A percentile compares a stretch with the other conserved stretches of the same genome.
phyloP scores from a whole-genome alignment of 2,329 filamentous ascomycete species.

The Parafenestella ontariensis region DNA sequence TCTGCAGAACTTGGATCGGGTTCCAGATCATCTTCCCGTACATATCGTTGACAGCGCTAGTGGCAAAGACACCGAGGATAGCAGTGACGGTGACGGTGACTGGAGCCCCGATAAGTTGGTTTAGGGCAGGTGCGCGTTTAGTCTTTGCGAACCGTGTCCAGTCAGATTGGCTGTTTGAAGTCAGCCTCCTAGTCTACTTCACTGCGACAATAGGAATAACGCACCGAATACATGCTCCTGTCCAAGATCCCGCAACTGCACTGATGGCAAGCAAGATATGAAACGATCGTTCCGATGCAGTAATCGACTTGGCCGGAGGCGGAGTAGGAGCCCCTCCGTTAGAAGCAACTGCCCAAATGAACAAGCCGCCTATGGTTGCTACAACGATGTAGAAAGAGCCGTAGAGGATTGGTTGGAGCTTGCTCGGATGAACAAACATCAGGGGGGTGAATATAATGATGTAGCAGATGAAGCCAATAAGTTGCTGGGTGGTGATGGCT shows the following conservation, averaged over 20 bases:
- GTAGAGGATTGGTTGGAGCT: slow-evolving; percentile 20
- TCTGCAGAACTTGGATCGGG: slow-evolving; percentile 28
- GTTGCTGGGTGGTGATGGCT: slow-evolving; percentile 13
- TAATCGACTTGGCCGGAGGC: too few relatives aligned
- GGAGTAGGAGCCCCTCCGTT: too few relatives aligned
- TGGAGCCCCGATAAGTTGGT: slow-evolving; percentile 8
- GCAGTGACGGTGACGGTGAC: slow-evolving; percentile 20
- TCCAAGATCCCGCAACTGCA: too few relatives aligned
- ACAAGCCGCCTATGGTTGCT: slow-evolving; percentile 14
- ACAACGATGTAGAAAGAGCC: slow-evolving; percentile 13
- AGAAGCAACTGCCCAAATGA: slow-evolving; percentile 17
- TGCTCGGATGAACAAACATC: slow-evolving; percentile 23
- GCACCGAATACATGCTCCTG: too few relatives aligned
- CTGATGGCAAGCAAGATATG: too few relatives aligned
- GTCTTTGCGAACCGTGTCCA: slow-evolving; percentile 17
- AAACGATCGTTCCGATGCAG: too few relatives aligned
- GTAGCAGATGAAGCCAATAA: slow-evolving; percentile 22
- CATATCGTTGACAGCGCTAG: slow-evolving; percentile 24
- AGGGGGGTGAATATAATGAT: slow-evolving; percentile 21
- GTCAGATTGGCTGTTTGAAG: slow-evolving; percentile 14
- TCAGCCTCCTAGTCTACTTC: too few relatives aligned
- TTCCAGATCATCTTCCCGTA: slow-evolving; percentile 33
- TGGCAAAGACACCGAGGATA: slow-evolving; percentile 22
- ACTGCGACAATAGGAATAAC: too few relatives aligned
- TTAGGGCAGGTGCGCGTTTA: slow-evolving; percentile 13